Evolutionary conservation across 2,329 filamentous ascomycete genomes (phyloP), one percentile per base, ranked within the genome.

Genomic region (Cercospora brassicicola): DNA sequence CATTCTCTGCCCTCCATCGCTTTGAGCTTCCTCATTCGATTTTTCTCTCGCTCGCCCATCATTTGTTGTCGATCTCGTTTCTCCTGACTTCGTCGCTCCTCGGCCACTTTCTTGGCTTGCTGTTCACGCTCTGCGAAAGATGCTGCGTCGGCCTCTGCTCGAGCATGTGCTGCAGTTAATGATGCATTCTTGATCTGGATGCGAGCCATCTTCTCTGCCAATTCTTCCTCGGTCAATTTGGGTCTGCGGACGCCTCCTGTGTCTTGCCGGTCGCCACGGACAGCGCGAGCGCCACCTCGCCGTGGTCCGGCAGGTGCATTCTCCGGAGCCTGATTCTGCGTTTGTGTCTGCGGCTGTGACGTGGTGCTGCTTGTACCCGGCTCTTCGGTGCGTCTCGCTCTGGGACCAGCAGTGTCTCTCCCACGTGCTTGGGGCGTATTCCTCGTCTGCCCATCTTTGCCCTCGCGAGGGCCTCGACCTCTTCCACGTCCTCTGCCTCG

Each of bases 61-160:
- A 89, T 88, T 64, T 84, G 83, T 67, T 84, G 84, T 36, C 87
- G 78, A 67, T 87, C 84, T 65, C 80, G 77, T 30, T 82, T 77
- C 72, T 89, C 84, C 30, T 79, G 81, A 62, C 84, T 83, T 65
- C 85, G 80, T 65, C 77, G 75, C 71, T 81, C 78, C 10, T 77
- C 76, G 15, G 79, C 77, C 57, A 87, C 84, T 71, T 84, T 82
- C 23, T 84, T 84, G 0, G 87, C 85, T 9, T 87, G 79, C 36
- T 86, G 85, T 74, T 91, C 89, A n/a, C 88, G 84, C 66, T 88
- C 84, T 51, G 88, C 83, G 75, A 89, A 90, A 0, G 84, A 86
- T 2, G 87, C 88, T 64, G 86, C 84, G 71, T 91, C 89, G n/a
- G 87, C 88, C 79, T 90, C 87, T n/a, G 88, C 88, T 28, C 88